phyloP scores from a whole-genome alignment of 179 eudicot genomes.

The Sideroxylon spinosum region DNA sequence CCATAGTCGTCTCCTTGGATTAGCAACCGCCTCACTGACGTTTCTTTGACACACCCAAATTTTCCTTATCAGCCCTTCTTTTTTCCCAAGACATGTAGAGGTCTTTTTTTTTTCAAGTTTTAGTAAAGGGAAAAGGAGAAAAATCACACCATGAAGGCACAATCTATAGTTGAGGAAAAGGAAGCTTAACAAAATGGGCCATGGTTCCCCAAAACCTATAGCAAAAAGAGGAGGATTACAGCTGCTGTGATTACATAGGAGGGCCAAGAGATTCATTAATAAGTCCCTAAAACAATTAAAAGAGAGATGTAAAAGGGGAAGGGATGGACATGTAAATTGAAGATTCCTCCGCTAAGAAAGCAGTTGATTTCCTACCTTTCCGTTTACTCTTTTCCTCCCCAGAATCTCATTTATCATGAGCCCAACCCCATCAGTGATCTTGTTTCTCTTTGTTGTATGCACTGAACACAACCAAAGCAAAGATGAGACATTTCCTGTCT shows the following conservation, averaged over 20 bases:
- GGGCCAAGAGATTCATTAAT: neutral
- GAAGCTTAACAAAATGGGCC: neutral
- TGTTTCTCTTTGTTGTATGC: neutral
- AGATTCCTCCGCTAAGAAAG: constrained; percentile 33
- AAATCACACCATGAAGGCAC: neutral
- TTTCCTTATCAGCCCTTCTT: too few species aligned
- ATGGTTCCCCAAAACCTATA: neutral
- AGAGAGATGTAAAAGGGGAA: neutral
- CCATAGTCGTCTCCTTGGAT: too few species aligned
- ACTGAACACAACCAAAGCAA: constrained; percentile 14
- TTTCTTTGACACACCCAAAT: too few species aligned
- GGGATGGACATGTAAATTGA: constrained; percentile 16
- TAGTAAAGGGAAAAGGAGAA: too few species aligned
- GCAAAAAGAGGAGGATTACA: neutral
- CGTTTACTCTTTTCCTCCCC: constrained; percentile 25
- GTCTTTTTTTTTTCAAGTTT: too few species aligned
- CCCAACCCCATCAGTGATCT: neutral
- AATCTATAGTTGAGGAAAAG: neutral
- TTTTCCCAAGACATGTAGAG: too few species aligned
- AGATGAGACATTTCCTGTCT: constrained; percentile 8
- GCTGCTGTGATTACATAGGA: neutral
- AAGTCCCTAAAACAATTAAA: neutral
- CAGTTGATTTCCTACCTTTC: constrained; percentile 20
- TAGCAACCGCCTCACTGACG: too few species aligned
- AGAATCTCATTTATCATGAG: neutral